A percentile compares a stretch with the other conserved stretches of the same genome.
Conservation (phyloP, 2,329 filamentous ascomycete genomes). For the Albifimbria verrucaria region DNA sequence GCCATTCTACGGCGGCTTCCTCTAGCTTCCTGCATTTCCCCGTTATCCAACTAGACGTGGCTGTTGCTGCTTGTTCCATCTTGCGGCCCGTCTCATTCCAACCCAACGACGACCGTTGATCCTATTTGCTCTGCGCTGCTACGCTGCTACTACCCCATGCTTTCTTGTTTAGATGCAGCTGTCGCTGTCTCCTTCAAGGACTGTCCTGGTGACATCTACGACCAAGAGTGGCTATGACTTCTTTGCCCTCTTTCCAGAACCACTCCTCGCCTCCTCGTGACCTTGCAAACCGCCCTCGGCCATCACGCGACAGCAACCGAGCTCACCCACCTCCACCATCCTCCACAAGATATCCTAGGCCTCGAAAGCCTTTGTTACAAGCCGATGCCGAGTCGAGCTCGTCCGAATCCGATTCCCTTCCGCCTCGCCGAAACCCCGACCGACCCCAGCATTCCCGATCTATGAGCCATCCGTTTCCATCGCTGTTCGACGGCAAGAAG, state of each 20-base stretch:
- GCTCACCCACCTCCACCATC: conserved; percentile 20
- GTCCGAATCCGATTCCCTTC: conserved; percentile 38
- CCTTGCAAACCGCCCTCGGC: background rate
- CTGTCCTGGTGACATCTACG: background rate
- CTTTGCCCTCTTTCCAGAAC: background rate
- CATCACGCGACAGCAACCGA: conserved; percentile 25
- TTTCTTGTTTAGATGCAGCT: too few relatives aligned
- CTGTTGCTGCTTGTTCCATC: too few relatives aligned
- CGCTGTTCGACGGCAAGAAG: conserved; percentile 61
- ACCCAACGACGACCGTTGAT: too few relatives aligned
- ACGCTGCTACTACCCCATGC: too few relatives aligned
- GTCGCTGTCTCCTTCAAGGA: background rate
- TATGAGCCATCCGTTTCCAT: conserved; percentile 77
- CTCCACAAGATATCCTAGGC: conserved; percentile 14
- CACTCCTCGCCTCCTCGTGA: background rate
- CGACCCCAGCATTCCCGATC: conserved; percentile 46
- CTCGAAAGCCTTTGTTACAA: conserved; percentile 6
- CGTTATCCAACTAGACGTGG: too few relatives aligned
- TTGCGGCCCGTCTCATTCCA: too few relatives aligned
- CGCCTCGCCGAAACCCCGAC: conserved; percentile 5
- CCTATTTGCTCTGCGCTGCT: too few relatives aligned
- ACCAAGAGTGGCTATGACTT: background rate
- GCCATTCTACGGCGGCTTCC: too few relatives aligned
- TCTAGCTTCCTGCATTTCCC: too few relatives aligned
- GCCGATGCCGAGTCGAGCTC: conserved; percentile 39